Base-by-base conservation (phyloP, 2,329 filamentous ascomycete genomes). In the Xylaria sp. region DNA sequence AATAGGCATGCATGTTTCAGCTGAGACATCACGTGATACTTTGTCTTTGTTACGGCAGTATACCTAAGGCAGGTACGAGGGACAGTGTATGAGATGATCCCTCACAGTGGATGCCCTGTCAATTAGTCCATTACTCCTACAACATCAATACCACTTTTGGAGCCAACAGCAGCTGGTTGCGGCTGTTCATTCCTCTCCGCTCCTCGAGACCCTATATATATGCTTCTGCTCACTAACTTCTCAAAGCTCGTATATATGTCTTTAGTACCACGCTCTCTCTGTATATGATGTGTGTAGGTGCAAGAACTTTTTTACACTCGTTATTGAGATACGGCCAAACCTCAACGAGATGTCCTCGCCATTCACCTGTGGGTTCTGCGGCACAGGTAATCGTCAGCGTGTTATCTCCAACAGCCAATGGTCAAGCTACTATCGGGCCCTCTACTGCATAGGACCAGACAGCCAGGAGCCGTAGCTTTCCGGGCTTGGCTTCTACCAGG, bases 301-400 rank as follows among this genome's bases (percentile, higher is more conserved):
- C 5, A 16, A 40, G 18, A 21, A n/a, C 3, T 29, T 51, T n/a
- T 37, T 2, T 21, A 29, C 37, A 27, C 9, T 40, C 12, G 13
- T 25, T 25, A 5, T 27, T 42, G 48, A 16, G 13, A 60, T 6
- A 60, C 23, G 5, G 50, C 1, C 12, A 18, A 42, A 32, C 3
- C 1, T 12, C 12, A 42, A 42, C 8, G 12, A n/a, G 12, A 65
- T 65, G 62, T 13, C n/a, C 3, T 0, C 16, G 2, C 44, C 35
- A 29, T 32, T 68, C 9, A 54, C 37, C 5, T 76, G 75, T 59
- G 72, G 73, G 35, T 65, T 75, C 23, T 76, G 75, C 60, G 75
- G 75, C 55, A 58, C 58, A 37, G 60, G 72, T 70, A 40, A 63
- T 50, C 23, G 60, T 48, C 47, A 44, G 23, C 67, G 63, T 27